phyloP scores from a whole-genome alignment of 139 green algal species.

The Chlamydomonas incerta region DNA sequence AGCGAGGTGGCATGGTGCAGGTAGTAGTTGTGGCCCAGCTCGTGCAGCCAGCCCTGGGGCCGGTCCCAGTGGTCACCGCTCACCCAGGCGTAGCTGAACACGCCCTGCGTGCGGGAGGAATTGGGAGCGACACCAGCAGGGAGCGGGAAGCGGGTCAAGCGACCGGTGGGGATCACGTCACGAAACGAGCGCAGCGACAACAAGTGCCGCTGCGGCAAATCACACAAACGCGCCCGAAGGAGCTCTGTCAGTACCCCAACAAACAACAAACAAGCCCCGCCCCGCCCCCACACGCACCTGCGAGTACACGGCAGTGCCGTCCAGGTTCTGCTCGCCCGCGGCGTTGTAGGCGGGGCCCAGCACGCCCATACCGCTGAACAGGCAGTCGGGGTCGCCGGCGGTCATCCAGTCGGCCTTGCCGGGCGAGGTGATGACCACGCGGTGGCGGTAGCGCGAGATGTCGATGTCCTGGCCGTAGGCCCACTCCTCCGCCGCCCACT shows the following conservation, averaged over 20 bases:
- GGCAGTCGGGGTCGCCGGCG: neutral
- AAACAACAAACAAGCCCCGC: too few species aligned
- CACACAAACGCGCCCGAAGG: too few species aligned
- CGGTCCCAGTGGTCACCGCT: constrained; percentile 27
- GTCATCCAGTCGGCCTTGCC: constrained; percentile 7
- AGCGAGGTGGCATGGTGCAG: constrained; percentile 1
- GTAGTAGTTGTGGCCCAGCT: constrained; percentile 59
- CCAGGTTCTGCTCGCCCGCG: neutral
- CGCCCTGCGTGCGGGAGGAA: neutral
- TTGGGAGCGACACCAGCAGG: too few species aligned
- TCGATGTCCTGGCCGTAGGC: neutral
- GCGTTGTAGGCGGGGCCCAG: neutral
- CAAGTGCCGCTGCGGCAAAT: too few species aligned
- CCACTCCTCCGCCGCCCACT: constrained; percentile 13
- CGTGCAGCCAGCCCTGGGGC: constrained; percentile 42
- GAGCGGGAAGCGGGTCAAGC: too few species aligned
- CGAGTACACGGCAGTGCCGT: neutral
- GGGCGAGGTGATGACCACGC: constrained; percentile 1
- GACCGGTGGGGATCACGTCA: too few species aligned
- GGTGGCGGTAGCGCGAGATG: neutral
- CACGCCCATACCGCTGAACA: neutral
- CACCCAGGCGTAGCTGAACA: constrained; percentile 41
- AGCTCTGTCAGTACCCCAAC: too few species aligned
- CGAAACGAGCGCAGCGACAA: too few species aligned
- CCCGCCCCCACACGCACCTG: neutral